Evolutionary conservation across 768 basidiomycete genomes (phyloP), one percentile per base, ranked within the genome.

Genomic region (Leccinum disarticulatum): DNA sequence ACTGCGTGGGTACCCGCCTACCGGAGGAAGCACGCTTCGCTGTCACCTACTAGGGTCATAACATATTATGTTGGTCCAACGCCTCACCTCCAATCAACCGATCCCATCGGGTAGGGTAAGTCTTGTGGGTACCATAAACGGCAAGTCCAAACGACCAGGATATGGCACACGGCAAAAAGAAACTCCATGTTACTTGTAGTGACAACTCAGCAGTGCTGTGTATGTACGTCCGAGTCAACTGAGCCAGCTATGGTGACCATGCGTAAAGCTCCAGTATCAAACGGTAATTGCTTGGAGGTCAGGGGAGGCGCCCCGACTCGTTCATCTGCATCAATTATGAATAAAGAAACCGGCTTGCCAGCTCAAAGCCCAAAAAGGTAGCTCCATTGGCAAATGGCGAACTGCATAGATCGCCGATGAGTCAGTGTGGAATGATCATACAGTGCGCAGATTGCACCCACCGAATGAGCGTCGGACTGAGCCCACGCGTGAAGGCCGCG

Each of bases 341-440:
- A 67, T 84, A 85, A 60, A 91, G 76, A 47, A 85, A 62, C 50
- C 94, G 83, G 76, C 86, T 93, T 48, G 92, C 93, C 77, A 98
- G 81, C 79, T 98, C 96, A 68, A 95, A 98, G 1, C 93, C 95
- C 58, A 96, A 84, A 82, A 98, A 98, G 0, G 96, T 98, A 1
- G 93, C 93, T 19, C 95, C 96, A 66, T 98, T 98, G 11, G 95
- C 95, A 68, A 50, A 50, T 17, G 49, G 49, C 17, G 49, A 49
- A 49, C 48, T 49, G 11, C 43, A 46, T 19, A 19, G 19, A 19
- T 46, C 33, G 49, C 25, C n/a, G 7, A 35, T 51, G 41, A 33
- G 35, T 71, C n/a, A 61, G 52, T 19, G 14, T 22, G 22, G 4
- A 52, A 57, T 35, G 52, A 27, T 54, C 52, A 25, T 53, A 59